Evolutionary conservation across 495 filamentous ascomycete species (phyloP), one percentile per base, ranked within the genome.

Genomic region (Cryomyces antarcticus): DNA sequence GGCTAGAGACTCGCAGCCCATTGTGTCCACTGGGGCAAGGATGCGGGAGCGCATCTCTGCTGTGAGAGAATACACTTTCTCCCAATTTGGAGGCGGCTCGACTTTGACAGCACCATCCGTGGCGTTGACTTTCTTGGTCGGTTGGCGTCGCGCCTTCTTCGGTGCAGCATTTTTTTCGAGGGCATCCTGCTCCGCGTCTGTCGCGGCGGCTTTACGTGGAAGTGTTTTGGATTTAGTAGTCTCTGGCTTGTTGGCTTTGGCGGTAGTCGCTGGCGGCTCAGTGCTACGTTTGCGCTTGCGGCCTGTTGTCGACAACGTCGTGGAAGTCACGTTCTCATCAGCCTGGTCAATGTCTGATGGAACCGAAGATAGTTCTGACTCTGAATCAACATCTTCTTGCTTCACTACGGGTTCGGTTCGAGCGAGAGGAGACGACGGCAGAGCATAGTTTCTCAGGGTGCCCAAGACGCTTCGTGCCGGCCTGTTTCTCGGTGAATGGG

Each of bases 11-110:
- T 88, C 84, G 55, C 89, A 97, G 13, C 89, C 89, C 89, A 97
- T 95, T 0, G 92, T 95, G 62, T 97, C 89, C 0, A 97, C 89
- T 1, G 88, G 82, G 4, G 89, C 89, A 0, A 70, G 66, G n/a
- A 80, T 70, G 9, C 64, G 60, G 42, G 67, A 66, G 2, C 89
- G 76, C 83, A 95, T 95, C 52, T 71, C 70, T 49, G 75, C 77
- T 31, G 86, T 78, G 0, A 72, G 65, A 33, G 68, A 59, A 59
- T 95, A 97, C 41, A 93, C 75, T 28, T 76, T 69, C 43, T 85
- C 77, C 89, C 89, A 97, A 54, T 83, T 71, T 0, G 74, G 68
- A 0, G 89, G 92, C 3, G 89, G 72, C 38, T 72, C 60, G 35
- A 80, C 60, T 28, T 60, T 67, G 4, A 68, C 48, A 24, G 61